phyloP scores from a whole-genome alignment of 2,329 filamentous ascomycete species.

The Claviceps sp. region DNA sequence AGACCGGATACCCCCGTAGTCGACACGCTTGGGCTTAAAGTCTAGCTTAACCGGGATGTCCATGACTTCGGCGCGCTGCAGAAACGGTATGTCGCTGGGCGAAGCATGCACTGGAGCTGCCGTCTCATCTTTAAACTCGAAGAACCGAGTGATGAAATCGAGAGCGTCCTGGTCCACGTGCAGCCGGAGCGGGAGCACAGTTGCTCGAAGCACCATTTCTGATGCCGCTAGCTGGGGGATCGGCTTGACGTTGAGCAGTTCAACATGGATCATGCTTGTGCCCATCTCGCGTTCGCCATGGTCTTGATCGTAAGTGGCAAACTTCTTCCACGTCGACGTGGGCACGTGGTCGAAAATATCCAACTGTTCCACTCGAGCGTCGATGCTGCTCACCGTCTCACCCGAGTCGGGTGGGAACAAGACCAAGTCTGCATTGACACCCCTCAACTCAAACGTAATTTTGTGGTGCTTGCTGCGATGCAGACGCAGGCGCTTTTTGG shows the following conservation, averaged over 20 bases:
- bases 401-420: conserved; percentile 62
- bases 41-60: conserved; percentile 72
- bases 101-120: conserved; percentile 36
- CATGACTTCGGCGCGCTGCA: conserved; percentile 81
- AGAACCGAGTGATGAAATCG: conserved; percentile 94
- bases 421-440: conserved; percentile 70
- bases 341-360: conserved; percentile 91
- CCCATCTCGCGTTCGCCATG: conserved; percentile 75
- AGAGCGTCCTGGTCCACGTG: conserved; percentile 96
- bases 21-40: conserved; percentile 97
- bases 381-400: conserved; percentile 78
- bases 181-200: conserved; percentile 69
- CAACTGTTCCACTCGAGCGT: conserved; percentile 68
- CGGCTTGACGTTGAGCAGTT: conserved; percentile 78
- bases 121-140: conserved; percentile 84
- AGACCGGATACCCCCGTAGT: conserved; percentile 83
- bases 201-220: conserved; percentile 72
- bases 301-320: conserved; percentile 84
- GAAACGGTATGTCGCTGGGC: conserved; percentile 64
- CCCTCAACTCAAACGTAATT: conserved; percentile 84
- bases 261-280: conserved; percentile 79
- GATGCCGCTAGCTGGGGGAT: conserved; percentile 73
- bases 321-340: conserved; percentile 96
- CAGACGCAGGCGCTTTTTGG: conserved; percentile 53
- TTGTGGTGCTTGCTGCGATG: conserved; percentile 84